These are phyloP conservation scores for Paecilomyces niveus DNA, from an alignment of 2,329 filamentous ascomycete genomes.

Conservation along the genomic window DNA sequence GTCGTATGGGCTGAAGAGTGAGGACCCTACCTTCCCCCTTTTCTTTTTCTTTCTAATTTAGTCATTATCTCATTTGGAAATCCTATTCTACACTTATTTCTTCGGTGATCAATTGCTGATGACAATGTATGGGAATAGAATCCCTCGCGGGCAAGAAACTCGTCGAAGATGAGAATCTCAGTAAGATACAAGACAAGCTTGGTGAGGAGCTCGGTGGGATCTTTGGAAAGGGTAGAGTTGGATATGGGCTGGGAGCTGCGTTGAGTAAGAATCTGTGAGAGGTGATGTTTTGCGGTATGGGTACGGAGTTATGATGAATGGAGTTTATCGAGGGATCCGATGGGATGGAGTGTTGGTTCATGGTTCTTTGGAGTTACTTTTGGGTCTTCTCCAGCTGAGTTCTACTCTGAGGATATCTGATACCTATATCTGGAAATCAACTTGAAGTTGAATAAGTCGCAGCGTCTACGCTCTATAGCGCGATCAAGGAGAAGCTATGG, in stretches of 20 bases:
- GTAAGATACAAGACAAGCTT: conserved; percentile 18
- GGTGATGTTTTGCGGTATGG: background rate
- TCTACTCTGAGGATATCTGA: background rate
- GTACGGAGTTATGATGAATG: background rate
- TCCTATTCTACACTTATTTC: background rate
- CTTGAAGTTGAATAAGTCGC: background rate
- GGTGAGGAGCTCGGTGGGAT: conserved; percentile 13
- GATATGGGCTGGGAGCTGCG: background rate
- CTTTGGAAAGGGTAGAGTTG: conserved; percentile 16
- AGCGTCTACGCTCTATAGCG: background rate
- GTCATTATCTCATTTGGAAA: background rate
- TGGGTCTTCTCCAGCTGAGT: background rate
- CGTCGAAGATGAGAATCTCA: conserved; percentile 17
- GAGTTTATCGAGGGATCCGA: background rate
- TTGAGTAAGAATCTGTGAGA: background rate
- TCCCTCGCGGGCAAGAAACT: conserved; percentile 1
- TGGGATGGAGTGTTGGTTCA: background rate
- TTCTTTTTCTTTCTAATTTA: background rate
- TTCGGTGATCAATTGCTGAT: background rate
- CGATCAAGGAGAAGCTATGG: background rate
- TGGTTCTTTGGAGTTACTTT: background rate
- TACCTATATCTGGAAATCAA: background rate
- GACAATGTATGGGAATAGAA: background rate
- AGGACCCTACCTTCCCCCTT: background rate
- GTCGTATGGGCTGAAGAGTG: conserved; percentile 20